Evolutionary conservation across 2,329 filamentous ascomycete genomes (phyloP).

Genomic region (Macrophomina tecta): DNA sequence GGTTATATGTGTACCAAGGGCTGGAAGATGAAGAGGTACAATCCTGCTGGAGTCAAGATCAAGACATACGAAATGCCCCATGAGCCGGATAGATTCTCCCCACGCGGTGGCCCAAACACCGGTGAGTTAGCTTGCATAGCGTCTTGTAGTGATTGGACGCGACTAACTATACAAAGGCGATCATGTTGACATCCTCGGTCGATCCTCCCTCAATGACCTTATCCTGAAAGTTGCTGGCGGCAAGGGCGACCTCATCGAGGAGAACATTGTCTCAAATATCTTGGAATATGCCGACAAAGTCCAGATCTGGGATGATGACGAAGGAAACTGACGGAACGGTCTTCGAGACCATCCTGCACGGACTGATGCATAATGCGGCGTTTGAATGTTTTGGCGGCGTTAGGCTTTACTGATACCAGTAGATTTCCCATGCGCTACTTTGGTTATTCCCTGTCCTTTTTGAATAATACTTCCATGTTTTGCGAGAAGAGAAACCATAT

Average conservation of each 20-base stretch:
- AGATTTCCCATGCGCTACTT: conserved; percentile 2
- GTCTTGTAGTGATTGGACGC: not conserved
- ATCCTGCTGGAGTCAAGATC: conserved; percentile 80
- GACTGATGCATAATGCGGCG: conserved; percentile 18
- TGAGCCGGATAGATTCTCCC: conserved; percentile 90
- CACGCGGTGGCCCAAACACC: conserved; percentile 72
- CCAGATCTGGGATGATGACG: conserved; percentile 70
- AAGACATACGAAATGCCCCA: conserved; percentile 96
- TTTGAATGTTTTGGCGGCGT: not conserved
- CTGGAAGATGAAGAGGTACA: conserved; percentile 93
- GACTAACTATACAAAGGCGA: conserved; percentile 62
- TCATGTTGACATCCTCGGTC: conserved; percentile 93
- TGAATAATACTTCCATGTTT: not conserved
- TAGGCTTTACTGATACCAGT: conserved; percentile 17
- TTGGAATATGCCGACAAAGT: conserved; percentile 81
- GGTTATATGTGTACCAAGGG: conserved; percentile 98
- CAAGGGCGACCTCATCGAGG: conserved; percentile 76
- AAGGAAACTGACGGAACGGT: conserved; percentile 10
- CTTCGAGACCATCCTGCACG: conserved; percentile 1
- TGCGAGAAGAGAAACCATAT: not conserved
- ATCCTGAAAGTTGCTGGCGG: conserved; percentile 87
- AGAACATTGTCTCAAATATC: conserved; percentile 82
- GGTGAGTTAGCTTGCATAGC: conserved; percentile 46
- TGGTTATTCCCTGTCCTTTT: not conserved
- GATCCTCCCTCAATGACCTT: conserved; percentile 87